Evolutionary conservation across 129 eudicot genomes (phyloP), one percentile per base, ranked within the genome.

Genomic region (Rutidosis leptorrhynchoides): DNA sequence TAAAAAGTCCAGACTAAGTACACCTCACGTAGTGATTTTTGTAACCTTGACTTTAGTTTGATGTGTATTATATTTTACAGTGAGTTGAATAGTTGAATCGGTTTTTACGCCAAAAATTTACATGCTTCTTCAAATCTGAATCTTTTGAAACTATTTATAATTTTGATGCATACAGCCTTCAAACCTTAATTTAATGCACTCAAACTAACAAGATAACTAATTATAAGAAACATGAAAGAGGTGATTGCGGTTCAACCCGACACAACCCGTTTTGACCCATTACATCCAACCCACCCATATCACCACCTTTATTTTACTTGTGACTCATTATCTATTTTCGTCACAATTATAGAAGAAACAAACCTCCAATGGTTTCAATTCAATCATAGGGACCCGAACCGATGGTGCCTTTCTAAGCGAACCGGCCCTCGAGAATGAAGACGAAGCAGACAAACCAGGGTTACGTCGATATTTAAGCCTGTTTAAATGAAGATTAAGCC

Each of bases 341-440:
- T 22, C 21, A 33, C 45, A 62, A 69, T 62, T 52, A 51, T 25
- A 51, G 55, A 32, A 73, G 20, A 1, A 58, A 37, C 74, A 32
- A 74, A 91, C 97, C 95, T 91, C 97, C 28, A 91, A 78, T 11
- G 97, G 80, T 70, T 83, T 91, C 84, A 91, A 55, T 72, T 91
- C 98, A 67, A 87, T 33, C 87, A 85, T 74, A 65, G 90, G 85
- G 40, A 53, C 73, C 78, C 71, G 83, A 17, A 85, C 9, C 20
- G 90, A 70, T 24, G 95, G 78, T 56, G 79, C 40, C 2, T 65
- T 66, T 46, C 78, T 83, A 20, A 83, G 68, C 29, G 98, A 85
- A 62, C 68, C 69, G 0, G 61, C 76, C 86, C 83, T 81, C 27
- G 83, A 81, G 77, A 78, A 78, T 24, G 90, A 83, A 54, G 58